Evolutionary conservation across 345 rosid species (phyloP).

Genomic region (Arabidopsis suecica): DNA sequence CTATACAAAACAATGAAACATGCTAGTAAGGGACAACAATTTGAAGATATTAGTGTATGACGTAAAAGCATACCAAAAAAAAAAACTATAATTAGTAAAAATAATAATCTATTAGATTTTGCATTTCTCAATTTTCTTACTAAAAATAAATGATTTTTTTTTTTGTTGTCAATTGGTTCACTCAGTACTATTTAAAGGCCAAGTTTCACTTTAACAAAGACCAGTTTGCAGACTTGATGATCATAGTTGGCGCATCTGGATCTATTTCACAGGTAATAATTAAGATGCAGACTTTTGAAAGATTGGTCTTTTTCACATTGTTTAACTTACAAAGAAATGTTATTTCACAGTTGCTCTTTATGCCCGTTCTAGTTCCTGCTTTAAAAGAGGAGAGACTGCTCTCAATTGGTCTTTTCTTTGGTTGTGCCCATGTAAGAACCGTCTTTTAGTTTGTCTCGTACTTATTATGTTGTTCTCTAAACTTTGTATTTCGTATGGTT

Average conservation of each 20-base stretch:
- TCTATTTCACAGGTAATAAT: conserved; percentile 78
- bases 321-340: conserved; percentile 22
- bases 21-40: not conserved
- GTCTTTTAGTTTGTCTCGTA: not conserved
- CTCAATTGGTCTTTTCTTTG: conserved; percentile 75
- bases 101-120: not conserved
- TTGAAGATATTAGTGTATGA: not conserved
- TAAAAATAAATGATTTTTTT: not conserved
- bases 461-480: not conserved
- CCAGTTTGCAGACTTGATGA: conserved; percentile 91
- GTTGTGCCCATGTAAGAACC: conserved; percentile 67
- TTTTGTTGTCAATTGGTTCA: not conserved
- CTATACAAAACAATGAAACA: not conserved
- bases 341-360: conserved; percentile 64
- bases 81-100: not conserved
- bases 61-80: no score
- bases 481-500: not conserved
- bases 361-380: conserved; percentile 77
- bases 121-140: not conserved
- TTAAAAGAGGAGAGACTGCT: conserved; percentile 83
- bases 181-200: conserved; percentile 90
- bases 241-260: conserved; percentile 77
- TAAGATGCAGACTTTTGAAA: not conserved
- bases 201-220: conserved; percentile 82
- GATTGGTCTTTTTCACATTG: not conserved